These are phyloP conservation scores for Domatiomyces catenatus DNA, from an alignment of 2,329 filamentous ascomycete genomes.

Conservation along the genomic window DNA sequence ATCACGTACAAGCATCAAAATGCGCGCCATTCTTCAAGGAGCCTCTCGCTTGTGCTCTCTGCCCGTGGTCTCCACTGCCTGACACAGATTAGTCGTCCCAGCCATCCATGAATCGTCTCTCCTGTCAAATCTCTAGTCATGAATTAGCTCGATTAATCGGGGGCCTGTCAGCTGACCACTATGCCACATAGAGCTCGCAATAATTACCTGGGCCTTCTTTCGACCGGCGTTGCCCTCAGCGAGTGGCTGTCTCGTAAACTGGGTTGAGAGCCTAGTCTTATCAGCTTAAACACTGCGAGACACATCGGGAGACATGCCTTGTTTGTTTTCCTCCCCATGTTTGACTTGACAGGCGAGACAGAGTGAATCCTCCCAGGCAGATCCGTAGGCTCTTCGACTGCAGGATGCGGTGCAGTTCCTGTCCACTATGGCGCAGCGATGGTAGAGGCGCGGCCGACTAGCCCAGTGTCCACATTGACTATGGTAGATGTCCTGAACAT, in stretches of 20 bases:
- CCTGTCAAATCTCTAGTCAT: background rate
- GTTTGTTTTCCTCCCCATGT: background rate
- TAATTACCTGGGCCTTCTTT: background rate
- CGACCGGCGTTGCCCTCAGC: background rate
- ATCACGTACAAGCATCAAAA: background rate
- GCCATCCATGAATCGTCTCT: background rate
- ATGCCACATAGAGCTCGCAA: background rate
- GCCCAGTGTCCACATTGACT: constrained; percentile 9
- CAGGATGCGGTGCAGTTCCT: constrained; percentile 2
- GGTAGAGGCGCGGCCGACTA: constrained; percentile 6
- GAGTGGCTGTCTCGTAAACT: background rate
- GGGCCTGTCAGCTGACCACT: background rate
- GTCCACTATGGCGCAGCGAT: constrained; percentile 5
- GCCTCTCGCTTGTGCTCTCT: background rate
- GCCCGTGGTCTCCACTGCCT: background rate
- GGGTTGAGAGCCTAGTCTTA: background rate
- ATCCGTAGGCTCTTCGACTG: constrained; percentile 6
- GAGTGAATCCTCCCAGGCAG: constrained; percentile 3
- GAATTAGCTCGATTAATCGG: background rate
- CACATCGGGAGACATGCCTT: constrained; percentile 2
- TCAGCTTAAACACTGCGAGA: background rate
- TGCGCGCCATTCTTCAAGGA: background rate
- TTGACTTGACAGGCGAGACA: constrained; percentile 1
- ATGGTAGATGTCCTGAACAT: constrained; percentile 12
- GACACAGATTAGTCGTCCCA: background rate